Conservation (phyloP, 1,284 basidiomycete genomes). For the Leccinum pseudoinsigne region DNA sequence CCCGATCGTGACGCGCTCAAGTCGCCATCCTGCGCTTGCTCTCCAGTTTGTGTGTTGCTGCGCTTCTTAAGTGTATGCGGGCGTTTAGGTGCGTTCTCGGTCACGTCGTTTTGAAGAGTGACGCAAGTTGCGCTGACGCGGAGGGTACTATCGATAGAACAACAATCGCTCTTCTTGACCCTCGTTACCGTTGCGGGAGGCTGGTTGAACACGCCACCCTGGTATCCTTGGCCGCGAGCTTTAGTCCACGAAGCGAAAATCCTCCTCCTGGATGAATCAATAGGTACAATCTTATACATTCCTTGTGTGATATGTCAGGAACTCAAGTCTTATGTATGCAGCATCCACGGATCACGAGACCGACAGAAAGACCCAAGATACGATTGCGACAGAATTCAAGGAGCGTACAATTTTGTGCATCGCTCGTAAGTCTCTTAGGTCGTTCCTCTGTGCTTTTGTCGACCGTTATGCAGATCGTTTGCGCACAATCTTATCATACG, state of each 20-base stretch:
- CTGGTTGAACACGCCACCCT: slow-evolving; percentile 29
- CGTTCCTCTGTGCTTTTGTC: background rate
- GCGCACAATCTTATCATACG: slow-evolving; percentile 73
- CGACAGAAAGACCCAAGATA: slow-evolving; percentile 82
- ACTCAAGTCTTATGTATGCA: slow-evolving; percentile 18
- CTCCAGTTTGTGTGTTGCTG: no score
- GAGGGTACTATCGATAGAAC: no score
- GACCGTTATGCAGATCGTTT: slow-evolving; percentile 52
- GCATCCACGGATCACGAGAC: slow-evolving; percentile 84
- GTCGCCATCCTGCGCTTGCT: no score
- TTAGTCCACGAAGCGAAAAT: slow-evolving; percentile 77
- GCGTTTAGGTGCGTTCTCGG: no score
- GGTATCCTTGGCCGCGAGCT: slow-evolving; percentile 77
- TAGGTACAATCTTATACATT: slow-evolving; percentile 34
- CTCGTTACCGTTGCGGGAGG: no score
- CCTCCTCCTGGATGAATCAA: slow-evolving; percentile 59
- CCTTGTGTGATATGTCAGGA: slow-evolving; percentile 1
- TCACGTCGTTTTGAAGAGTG: no score
- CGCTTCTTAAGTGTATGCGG: no score
- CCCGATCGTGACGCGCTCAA: no score
- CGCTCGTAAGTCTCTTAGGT: slow-evolving; percentile 51
- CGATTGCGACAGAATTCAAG: slow-evolving; percentile 81
- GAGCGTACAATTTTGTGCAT: slow-evolving; percentile 83
- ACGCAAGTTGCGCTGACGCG: no score
- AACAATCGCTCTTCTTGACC: no score